Evolutionary conservation across 805 yeast species (phyloP), one percentile per base, ranked within the genome.

Genomic region (Scheffersomyces spartinae): DNA sequence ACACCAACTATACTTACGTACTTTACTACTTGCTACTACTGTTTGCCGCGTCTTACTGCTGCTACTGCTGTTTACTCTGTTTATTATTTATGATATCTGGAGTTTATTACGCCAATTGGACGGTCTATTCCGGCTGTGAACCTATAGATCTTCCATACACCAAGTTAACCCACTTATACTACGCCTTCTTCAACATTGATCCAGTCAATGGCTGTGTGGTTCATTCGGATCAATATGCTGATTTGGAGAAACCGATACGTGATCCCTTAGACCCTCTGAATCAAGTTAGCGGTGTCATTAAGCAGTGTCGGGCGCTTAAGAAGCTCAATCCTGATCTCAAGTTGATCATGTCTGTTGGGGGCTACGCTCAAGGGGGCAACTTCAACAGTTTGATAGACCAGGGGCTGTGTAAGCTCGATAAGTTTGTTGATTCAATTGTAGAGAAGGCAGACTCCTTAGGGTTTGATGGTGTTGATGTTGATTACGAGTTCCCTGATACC

Each of bases 391-490:
- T 62, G 1, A 40, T 47, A 2, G 24, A 31, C 2, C 38, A 43
- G 18, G 26, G 23, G 2, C 9, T n/a, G n/a, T n/a, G 17, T 2
- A 47, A 49, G 13, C 33, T 74, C 6, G 42, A 45, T 1, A 43
- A 21, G 0, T 82, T 86, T 45, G 66, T 73, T 2, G 26, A 42
- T 1, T 59, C 77, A 1, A 54, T 74, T 1, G 55, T 69, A 1
- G 45, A 49, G 0, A 47, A 68, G 13, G 57, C 83, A 45, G 29
- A 48, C 2, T 49, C 61, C 22, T 68, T 70, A 43, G 76, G 79
- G 0, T 74, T 91, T 42, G 96, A 91, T 47, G 97, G 98, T 0
- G 55, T 88, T 23, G 97, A 91, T 48, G 54, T 88, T 15, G 98
- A 88, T 52, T 88, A 95, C 95, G 98, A 88, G 49, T 88, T 74